Evolutionary conservation across 148 eudicot genomes (phyloP).

Genomic region (Camellia granthamiana): DNA sequence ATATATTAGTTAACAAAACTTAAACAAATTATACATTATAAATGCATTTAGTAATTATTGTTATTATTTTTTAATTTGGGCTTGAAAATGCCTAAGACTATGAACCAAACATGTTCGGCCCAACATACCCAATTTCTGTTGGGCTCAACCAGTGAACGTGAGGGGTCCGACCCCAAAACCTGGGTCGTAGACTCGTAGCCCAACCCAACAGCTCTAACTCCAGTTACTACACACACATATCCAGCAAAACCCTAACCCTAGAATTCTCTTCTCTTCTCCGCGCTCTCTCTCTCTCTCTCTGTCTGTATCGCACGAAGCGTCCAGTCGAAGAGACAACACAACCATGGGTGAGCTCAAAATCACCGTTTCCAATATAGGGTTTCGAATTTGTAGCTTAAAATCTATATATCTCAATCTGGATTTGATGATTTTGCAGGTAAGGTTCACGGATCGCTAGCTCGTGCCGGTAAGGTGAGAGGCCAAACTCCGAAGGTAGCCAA

Average conservation of each 20-base stretch:
- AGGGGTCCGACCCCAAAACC: too few species aligned
- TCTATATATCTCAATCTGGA: not conserved
- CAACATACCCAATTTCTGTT: too few species aligned
- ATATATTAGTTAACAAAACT: too few species aligned
- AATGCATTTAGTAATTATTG: too few species aligned
- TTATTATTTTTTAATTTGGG: too few species aligned
- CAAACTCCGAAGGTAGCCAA: constrained; percentile 86
- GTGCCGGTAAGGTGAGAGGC: constrained; percentile 96
- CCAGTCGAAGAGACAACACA: not conserved
- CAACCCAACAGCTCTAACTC: too few species aligned
- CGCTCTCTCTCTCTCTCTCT: too few species aligned
- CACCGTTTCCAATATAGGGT: not conserved
- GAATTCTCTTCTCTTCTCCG: not conserved
- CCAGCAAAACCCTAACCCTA: not conserved
- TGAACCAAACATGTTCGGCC: too few species aligned
- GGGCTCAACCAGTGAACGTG: too few species aligned
- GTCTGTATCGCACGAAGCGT: not conserved
- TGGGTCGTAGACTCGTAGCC: too few species aligned
- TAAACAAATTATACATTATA: too few species aligned
- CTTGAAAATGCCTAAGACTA: too few species aligned
- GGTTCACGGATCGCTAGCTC: constrained; percentile 94
- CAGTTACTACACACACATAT: not conserved
- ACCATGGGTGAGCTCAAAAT: constrained; percentile 15
- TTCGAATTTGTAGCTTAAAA: not conserved
- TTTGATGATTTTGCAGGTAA: constrained; percentile 44